phyloP scores from a whole-genome alignment of 768 basidiomycete species.

The Dioszegia crocea region DNA sequence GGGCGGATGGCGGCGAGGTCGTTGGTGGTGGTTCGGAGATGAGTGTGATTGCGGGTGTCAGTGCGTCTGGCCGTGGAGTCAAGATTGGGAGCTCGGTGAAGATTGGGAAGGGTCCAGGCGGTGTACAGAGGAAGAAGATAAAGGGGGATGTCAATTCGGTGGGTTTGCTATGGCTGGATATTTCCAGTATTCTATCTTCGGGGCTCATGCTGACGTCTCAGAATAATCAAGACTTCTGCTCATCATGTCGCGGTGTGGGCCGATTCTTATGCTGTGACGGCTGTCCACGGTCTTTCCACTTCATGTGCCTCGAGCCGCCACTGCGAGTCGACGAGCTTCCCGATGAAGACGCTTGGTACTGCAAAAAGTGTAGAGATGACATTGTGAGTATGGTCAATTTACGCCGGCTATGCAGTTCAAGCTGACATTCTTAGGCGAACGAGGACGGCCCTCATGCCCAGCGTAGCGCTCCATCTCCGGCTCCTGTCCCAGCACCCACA shows the following conservation, averaged over 20 bases:
- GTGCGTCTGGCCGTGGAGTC: conserved; percentile 36
- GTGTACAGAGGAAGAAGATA: conserved; percentile 21
- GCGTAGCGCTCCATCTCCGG: conserved; percentile 62
- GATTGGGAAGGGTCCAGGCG: conserved; percentile 13
- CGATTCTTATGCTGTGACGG: conserved; percentile 94
- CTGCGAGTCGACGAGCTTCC: conserved; percentile 82
- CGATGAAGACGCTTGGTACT: conserved; percentile 56
- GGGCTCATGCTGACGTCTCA: conserved; percentile 17
- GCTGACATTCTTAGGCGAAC: not conserved
- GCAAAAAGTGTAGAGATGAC: conserved; percentile 53
- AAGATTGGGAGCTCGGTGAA: conserved; percentile 28
- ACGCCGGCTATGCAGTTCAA: not conserved
- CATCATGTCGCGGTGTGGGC: conserved; percentile 57
- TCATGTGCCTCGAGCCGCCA: conserved; percentile 94
- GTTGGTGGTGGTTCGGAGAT: conserved; percentile 14
- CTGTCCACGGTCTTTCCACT: conserved; percentile 91
- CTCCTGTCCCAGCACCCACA: conserved; percentile 50
- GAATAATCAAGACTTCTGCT: conserved; percentile 54
- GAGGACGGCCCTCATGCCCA: conserved; percentile 59
- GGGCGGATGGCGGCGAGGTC: not conserved
- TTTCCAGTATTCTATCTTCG: not conserved
- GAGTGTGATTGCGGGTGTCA: conserved; percentile 30
- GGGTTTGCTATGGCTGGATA: too few relatives aligned
- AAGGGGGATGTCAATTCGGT: conserved; percentile 21
- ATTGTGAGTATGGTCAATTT: conserved; percentile 56